A percentile compares a stretch with the other conserved stretches of the same genome.
Evolutionary conservation across 805 yeast genomes (phyloP).

Genomic region (Zygoascus biomembranicola): DNA sequence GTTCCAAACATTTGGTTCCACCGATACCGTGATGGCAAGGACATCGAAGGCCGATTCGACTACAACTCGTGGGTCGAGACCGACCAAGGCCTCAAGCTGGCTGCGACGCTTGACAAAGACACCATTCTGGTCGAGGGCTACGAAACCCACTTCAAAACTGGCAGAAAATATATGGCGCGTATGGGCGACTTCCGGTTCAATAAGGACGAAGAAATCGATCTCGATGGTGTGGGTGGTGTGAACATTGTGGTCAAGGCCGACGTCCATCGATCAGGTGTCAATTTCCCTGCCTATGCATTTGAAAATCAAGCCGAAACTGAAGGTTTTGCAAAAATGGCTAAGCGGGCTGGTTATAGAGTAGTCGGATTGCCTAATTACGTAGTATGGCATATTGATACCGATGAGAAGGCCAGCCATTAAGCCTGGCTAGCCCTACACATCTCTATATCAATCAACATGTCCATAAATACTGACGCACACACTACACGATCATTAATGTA

Average conservation of each 20-base stretch:
- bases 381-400: constrained; percentile 63
- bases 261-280: constrained; percentile 88
- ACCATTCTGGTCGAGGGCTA: constrained; percentile 86
- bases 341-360: constrained; percentile 67
- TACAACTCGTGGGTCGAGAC: constrained; percentile 41
- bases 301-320: constrained; percentile 86
- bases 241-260: constrained; percentile 85
- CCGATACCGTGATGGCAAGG: constrained; percentile 18
- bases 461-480: background rate
- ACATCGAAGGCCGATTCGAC: constrained; percentile 21
- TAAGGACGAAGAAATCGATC: constrained; percentile 59
- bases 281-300: constrained; percentile 90
- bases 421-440: background rate
- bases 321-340: constrained; percentile 77
- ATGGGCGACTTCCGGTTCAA: constrained; percentile 48
- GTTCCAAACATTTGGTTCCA: constrained; percentile 78
- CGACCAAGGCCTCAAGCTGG: constrained; percentile 65
- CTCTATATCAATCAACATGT: background rate
- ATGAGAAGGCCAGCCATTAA: constrained; percentile 8
- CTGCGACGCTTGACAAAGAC: constrained; percentile 57
- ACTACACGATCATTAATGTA: background rate
- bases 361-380: constrained; percentile 89
- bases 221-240: constrained; percentile 92
- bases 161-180: constrained; percentile 83
- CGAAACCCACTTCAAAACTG: constrained; percentile 72